Conservation (phyloP, 2,329 filamentous ascomycete genomes). For the Xylariaceae sp. region DNA sequence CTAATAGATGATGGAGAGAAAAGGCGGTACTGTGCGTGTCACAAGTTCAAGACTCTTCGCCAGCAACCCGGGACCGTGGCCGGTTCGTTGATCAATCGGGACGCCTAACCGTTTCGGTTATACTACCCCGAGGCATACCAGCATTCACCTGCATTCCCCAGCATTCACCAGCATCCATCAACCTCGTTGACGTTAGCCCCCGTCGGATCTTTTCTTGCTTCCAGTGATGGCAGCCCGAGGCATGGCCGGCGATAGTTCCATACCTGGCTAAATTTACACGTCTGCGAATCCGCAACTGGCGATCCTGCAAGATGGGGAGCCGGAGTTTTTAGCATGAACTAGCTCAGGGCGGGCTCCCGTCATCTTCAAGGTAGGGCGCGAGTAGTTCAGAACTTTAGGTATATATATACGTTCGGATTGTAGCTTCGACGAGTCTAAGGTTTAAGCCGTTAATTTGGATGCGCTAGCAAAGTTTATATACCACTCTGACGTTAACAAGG, state of each 20-base stretch:
- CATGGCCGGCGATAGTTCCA: slow-evolving; percentile 27
- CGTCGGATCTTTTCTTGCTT: slow-evolving; percentile 23
- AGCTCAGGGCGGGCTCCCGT: slow-evolving; percentile 3
- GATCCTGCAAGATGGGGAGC: slow-evolving; percentile 3
- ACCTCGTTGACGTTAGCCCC: slow-evolving; percentile 20
- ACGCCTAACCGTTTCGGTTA: slow-evolving; percentile 21
- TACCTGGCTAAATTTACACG: slow-evolving; percentile 19
- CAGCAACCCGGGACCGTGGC: slow-evolving; percentile 10
- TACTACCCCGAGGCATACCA: slow-evolving; percentile 19
- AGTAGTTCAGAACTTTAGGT: too few species aligned
- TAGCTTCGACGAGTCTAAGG: too few species aligned
- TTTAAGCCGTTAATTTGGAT: too few species aligned
- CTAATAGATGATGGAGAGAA: not conserved
- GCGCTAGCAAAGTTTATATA: too few species aligned
- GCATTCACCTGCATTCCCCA: slow-evolving; percentile 10
- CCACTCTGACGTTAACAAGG: too few species aligned
- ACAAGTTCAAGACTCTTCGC: not conserved
- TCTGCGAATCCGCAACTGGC: slow-evolving; percentile 1
- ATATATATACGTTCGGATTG: too few species aligned
- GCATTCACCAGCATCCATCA: slow-evolving; percentile 18
- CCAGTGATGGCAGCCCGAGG: slow-evolving; percentile 25
- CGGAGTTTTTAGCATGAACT: slow-evolving; percentile 6
- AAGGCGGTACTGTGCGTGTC: slow-evolving; percentile 1
- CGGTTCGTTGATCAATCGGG: slow-evolving; percentile 14
- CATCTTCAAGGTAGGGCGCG: too few species aligned